Evolutionary conservation across 176 grass and related monocot genomes (phyloP), one percentile per base, ranked within the genome.

Genomic region (Phragmites australis): DNA sequence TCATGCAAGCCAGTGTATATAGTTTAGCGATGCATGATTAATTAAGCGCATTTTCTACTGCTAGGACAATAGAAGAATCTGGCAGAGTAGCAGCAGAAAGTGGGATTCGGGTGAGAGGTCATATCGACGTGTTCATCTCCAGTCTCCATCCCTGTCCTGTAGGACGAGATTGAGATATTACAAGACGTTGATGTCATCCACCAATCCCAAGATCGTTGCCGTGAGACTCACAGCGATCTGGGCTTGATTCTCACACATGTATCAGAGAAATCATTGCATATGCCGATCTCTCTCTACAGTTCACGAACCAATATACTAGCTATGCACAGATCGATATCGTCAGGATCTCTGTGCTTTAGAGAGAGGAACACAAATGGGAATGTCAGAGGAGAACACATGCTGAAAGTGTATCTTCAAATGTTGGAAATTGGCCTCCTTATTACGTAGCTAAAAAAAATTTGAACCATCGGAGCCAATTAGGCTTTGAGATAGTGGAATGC

Each of bases 71-170:
- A 57, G 2, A 34, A 57, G 2, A 34, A 65, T 70, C 21, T 43
- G 15, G 74, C 45, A 18, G 43, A 65, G 45, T 34, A 32, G 40
- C 15, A 22, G 70, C 50, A 42, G 14, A 22, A 47, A 82, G 53
- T 50, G 81, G 68, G 68, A 29, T 43, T 80, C 31, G 2, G 75
- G 68, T 84, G 75, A 68, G 81, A 61, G 50, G 81, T 88, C 81
- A 34, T 51, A 8, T 72, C 68, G 56, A 31, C 21, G 31, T 62
- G 31, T 62, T 82, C 79, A 64, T 78, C 59, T 68, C 19, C 50
- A 3, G 50, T 88, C 87, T 18, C 68, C 60, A 75, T 74, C 85
- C 54, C 0, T 87, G 72, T 82, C 78, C 60, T 60, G 82, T 70
- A 84, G 74, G 74, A 78, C 42, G 82, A 60, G 43, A 48, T 48